Evolutionary conservation across 441 rosid species (phyloP).

Genomic region (Euphorbia corollata): DNA sequence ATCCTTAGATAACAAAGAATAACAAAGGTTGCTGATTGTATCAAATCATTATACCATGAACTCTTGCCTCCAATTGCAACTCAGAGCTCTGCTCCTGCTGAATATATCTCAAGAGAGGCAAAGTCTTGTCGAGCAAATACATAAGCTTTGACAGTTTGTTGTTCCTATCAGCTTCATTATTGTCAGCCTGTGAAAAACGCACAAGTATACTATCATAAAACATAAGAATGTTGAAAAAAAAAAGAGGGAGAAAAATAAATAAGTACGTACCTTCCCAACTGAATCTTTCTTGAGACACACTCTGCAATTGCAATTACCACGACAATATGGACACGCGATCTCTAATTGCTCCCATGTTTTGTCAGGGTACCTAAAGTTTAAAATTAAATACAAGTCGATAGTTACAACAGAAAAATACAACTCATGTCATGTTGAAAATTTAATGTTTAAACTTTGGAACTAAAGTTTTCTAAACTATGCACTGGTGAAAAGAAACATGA

Average conservation of each 20-base stretch:
- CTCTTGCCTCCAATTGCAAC: constrained; percentile 33
- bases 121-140: constrained; percentile 35
- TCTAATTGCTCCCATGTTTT: constrained; percentile 36
- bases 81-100: constrained; percentile 43
- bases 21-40: constrained; percentile 5
- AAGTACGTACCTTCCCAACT: constrained; percentile 26
- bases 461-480: neutral
- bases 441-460: constrained; percentile 5
- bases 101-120: constrained; percentile 41
- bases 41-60: constrained; percentile 30
- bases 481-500: neutral
- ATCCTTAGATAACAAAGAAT: neutral
- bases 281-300: constrained; percentile 27
- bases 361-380: constrained; percentile 43
- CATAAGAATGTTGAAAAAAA: constrained; percentile 1
- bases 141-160: constrained; percentile 34
- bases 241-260: neutral
- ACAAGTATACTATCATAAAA: constrained; percentile 20
- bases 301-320: constrained; percentile 51
- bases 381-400: constrained; percentile 2
- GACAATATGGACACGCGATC: constrained; percentile 44
- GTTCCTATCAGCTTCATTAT: constrained; percentile 25
- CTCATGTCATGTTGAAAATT: neutral
- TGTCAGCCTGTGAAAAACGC: constrained; percentile 28
- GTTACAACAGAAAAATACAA: neutral